Conservation (phyloP, 441 rosid genomes). For the Bocquillonia castaneifolia region DNA sequence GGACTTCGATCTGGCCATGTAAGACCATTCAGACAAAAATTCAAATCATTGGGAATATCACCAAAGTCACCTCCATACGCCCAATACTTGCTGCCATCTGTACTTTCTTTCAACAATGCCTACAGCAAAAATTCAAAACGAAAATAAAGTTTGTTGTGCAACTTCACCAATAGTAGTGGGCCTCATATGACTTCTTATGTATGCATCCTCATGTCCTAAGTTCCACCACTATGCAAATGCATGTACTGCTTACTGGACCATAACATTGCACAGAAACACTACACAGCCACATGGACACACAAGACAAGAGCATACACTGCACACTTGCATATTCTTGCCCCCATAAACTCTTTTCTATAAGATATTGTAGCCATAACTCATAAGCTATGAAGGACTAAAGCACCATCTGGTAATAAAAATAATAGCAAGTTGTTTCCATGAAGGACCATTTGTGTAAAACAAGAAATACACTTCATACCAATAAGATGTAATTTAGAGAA, state of each 20-base stretch:
- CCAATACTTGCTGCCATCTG: slow-evolving; percentile 74
- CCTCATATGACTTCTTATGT: background rate
- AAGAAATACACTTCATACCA: no score
- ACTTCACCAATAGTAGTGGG: background rate
- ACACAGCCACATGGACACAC: background rate
- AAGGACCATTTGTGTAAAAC: no score
- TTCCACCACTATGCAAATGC: background rate
- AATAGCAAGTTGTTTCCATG: no score
- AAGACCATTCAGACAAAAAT: slow-evolving; percentile 90
- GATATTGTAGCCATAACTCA: no score
- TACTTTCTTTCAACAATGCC: slow-evolving; percentile 72
- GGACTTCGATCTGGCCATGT: slow-evolving; percentile 93
- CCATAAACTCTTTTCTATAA: no score
- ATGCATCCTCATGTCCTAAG: background rate
- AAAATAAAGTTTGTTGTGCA: slow-evolving; percentile 4
- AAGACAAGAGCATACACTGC: background rate
- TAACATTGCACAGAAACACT: background rate
- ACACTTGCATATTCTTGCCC: background rate
- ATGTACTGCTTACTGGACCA: background rate
- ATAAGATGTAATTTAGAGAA: no score
- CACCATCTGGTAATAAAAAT: no score
- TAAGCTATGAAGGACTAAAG: no score
- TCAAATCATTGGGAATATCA: slow-evolving; percentile 86
- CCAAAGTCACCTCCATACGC: slow-evolving; percentile 99
- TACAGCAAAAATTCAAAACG: slow-evolving; percentile 29